Conservation (phyloP, 169 alveolate genomes). For the Eimeria sp. region DNA sequence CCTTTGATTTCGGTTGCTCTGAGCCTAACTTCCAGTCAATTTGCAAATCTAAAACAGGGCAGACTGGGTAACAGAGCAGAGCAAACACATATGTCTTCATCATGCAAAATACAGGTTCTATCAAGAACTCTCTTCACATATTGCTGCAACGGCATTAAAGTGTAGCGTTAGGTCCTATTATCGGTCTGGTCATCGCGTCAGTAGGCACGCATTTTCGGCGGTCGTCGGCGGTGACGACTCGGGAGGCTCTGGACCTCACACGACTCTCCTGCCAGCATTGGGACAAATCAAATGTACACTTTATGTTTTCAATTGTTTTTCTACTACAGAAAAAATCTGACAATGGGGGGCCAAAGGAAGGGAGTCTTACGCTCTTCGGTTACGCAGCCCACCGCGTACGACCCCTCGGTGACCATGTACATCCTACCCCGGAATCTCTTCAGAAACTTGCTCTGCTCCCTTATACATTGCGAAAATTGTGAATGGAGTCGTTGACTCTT, state of each 20-base stretch:
- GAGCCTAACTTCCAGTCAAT: background rate
- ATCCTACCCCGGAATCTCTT: no score
- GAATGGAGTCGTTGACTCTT: background rate
- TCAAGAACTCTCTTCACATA: background rate
- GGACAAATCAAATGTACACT: constrained; percentile 8
- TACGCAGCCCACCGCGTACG: no score
- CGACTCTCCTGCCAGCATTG: background rate
- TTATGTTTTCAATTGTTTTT: background rate
- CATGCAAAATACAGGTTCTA: background rate
- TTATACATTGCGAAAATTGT: background rate
- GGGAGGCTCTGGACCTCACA: background rate
- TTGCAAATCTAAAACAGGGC: background rate
- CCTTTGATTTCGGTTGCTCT: background rate
- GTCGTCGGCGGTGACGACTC: background rate
- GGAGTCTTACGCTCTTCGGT: no score
- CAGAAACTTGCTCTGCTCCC: no score
- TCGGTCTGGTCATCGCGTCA: no score
- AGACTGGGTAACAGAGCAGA: no score
- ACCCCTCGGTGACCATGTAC: no score
- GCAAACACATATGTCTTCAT: background rate
- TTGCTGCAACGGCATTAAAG: no score
- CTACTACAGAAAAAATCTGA: background rate
- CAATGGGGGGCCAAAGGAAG: background rate
- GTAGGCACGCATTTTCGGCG: background rate
- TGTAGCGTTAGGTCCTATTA: no score